These are phyloP conservation scores for Backusella tarrabulga DNA, from an alignment of 192 early-diverging fungal species.

Conservation along the genomic window DNA sequence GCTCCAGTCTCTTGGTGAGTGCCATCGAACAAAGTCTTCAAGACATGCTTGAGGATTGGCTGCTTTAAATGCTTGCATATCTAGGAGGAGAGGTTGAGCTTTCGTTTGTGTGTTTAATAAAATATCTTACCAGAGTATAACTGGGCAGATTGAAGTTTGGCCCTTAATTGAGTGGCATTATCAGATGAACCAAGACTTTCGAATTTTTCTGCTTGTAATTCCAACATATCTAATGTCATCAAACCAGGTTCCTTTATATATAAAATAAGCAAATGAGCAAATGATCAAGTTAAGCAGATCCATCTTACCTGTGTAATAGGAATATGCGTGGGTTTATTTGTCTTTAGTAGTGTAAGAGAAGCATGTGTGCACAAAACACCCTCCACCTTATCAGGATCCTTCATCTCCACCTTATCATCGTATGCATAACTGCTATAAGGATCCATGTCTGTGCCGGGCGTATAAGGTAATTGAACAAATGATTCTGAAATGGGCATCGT, in stretches of 20 bases:
- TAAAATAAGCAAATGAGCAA: background rate
- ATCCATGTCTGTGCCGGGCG: slow-evolving; percentile 43
- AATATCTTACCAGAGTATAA: slow-evolving; percentile 54
- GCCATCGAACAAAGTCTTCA: slow-evolving; percentile 93
- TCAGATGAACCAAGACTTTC: slow-evolving; percentile 73
- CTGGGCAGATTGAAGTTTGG: slow-evolving; percentile 74
- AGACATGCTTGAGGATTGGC: slow-evolving; percentile 79
- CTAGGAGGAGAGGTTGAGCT: slow-evolving; percentile 17
- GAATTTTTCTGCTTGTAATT: slow-evolving; percentile 75
- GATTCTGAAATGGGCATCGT: slow-evolving; percentile 42
- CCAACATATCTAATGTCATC: slow-evolving; percentile 89
- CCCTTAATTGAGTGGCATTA: slow-evolving; percentile 70
- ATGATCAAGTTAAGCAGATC: background rate
- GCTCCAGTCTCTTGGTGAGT: slow-evolving; percentile 91
- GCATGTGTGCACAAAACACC: slow-evolving; percentile 42
- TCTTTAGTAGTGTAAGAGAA: slow-evolving; percentile 36
- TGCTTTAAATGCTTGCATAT: slow-evolving; percentile 94
- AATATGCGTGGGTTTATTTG: slow-evolving; percentile 63
- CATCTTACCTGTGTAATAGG: slow-evolving; percentile 56
- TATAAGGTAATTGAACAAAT: slow-evolving; percentile 50
- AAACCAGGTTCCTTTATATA: slow-evolving; percentile 61
- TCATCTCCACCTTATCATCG: slow-evolving; percentile 13
- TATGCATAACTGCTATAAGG: background rate
- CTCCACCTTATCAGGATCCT: slow-evolving; percentile 41
- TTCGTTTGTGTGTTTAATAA: no score